Evolutionary conservation across 163 green algal species (phyloP), one percentile per base, ranked within the genome.

Genomic region (Chlamydomonas reinhardtii): DNA sequence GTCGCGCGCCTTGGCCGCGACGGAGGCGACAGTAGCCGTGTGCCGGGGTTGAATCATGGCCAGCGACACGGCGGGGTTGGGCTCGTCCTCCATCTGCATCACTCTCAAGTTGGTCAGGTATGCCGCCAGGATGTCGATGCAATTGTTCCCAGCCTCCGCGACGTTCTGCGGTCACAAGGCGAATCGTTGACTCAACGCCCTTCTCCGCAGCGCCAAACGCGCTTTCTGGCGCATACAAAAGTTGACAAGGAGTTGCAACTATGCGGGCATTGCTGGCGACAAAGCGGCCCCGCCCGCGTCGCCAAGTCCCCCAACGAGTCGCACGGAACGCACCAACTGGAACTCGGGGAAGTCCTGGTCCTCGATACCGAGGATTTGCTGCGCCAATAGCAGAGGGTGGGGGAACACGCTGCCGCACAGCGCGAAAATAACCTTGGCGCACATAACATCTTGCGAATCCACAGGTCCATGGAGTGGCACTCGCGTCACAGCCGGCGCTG

Each of bases 331-430:
- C 27, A 87, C 82, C 72, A 79, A 62, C 29, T 82, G 72, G 31
- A 87, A 87, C 82, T 87, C 82, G 11, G 72, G 52, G 52, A 87
- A 87, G 39, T 87, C 82, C 43, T 76, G 66, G 61, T 87, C 82
- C 24, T 87, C 82, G 24, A 87, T 76, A n/a, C 82, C 82, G 29
- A 87, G 61, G 3, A 87, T 31, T 20, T 82, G 71, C 61, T 81
- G 71, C 29, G 82, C 82, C 29, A 87, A 39, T 14, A 87, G n/a
- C 29, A 87, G 39, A 0, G 82, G 82, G 39, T 82, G 71, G 0
- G 82, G 82, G 56, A 87, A 87, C 19, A 82, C 61, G 43, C 72
- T 87, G 59, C 72, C 82, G 37, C 82, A 87, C 0, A 82, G 61
- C 39, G 82, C 82, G 17, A 87, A 87, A 20, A 87, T 43, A 8